A percentile compares a stretch with the other conserved stretches of the same genome.
Conservation (phyloP, 148 eudicot species). For the Tetragonia tetragonoides region DNA sequence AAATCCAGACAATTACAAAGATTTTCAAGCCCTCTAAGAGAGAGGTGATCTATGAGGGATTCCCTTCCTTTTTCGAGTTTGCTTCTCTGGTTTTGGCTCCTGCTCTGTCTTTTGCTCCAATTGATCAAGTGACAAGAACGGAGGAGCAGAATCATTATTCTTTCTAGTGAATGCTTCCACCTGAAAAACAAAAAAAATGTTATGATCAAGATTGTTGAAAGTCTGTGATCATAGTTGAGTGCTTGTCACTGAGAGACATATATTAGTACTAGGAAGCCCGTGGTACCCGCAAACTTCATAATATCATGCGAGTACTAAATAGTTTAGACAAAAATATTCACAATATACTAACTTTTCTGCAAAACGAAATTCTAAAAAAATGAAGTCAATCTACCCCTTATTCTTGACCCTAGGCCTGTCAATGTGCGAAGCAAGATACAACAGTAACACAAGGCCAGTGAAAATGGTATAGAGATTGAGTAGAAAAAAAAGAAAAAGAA, state of each 20-base stretch:
- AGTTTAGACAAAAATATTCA: too few relatives aligned
- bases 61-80: slow-evolving; percentile 44
- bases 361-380: too few relatives aligned
- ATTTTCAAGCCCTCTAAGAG: slow-evolving; percentile 3
- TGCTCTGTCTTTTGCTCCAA: slow-evolving; percentile 6
- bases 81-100: background rate
- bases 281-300: too few relatives aligned
- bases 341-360: too few relatives aligned
- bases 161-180: slow-evolving; percentile 37
- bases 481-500: too few relatives aligned
- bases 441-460: too few relatives aligned
- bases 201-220: background rate
- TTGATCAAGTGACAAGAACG: slow-evolving; percentile 25
- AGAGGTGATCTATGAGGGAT: slow-evolving; percentile 42
- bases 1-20: background rate
- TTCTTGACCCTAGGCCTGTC: too few relatives aligned
- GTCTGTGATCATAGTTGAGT: background rate
- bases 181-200: slow-evolving; percentile 21
- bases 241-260: background rate
- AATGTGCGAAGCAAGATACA: too few relatives aligned
- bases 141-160: slow-evolving; percentile 21
- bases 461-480: too few relatives aligned
- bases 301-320: too few relatives aligned
- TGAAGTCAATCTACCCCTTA: too few relatives aligned
- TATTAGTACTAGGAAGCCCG: background rate